Evolutionary conservation across 371 early-diverging fungal genomes (phyloP), one percentile per base, ranked within the genome.

Genomic region (Lichtheimia hyalospora): DNA sequence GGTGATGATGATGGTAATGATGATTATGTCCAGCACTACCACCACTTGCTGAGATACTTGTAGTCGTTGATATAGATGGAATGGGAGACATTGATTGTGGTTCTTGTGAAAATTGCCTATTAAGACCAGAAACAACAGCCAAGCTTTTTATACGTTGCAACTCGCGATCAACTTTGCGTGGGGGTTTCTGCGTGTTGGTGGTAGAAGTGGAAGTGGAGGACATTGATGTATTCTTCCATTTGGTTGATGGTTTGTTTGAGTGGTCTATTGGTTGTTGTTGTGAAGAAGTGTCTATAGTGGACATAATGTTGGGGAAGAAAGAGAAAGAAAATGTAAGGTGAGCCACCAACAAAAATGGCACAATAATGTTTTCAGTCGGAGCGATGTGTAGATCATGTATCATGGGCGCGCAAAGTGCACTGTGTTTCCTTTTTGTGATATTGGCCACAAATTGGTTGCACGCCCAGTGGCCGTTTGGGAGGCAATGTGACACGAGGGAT

Each of bases 61-160:
- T 28, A 43, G 15, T 20, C 13, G 51, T 56, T 12, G 68, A 62
- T n/a, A 52, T 43, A 54, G 70, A 63, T 6, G 61, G 48, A 1
- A 54, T 49, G 16, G 63, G 66, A 5, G 49, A 25, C 49, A 54
- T 57, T 39, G 59, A 42, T 21, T 55, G 66, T 28, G 69, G 58
- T 21, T 54, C 62, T 28, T 70, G 67, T 7, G 62, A 48, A 63
- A 77, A 77, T 24, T 55, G 53, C 49, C 67, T 71, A 23, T 72
- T 75, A 5, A 72, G 52, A 5, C 73, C 77, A 10, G 78, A 78
- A 3, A 78, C 78, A 3, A 78, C 75, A 4, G 67, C 78, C 4
- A 74, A 40, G 18, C 75, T 74, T 57, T 78, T 78, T 34, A 78
- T 63, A 27, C 75, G 69, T 18, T 78, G 68, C 3, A 78, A 63